These are phyloP conservation scores for Trichosporon inkin DNA, from an alignment of 1,284 basidiomycete species.

Conservation along the genomic window DNA sequence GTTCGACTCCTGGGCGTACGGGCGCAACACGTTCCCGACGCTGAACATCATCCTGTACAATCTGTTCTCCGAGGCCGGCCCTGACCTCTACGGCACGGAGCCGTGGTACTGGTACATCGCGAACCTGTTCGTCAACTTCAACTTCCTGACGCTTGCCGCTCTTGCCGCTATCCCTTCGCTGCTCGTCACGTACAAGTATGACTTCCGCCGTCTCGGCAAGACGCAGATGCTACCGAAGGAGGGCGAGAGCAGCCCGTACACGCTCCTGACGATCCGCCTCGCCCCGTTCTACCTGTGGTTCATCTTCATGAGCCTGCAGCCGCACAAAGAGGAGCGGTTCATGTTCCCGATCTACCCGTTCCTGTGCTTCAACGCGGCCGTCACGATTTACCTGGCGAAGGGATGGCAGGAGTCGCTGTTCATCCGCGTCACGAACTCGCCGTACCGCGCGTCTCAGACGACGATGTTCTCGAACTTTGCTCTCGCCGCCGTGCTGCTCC, in stretches of 20 bases:
- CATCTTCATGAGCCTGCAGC: slow-evolving; percentile 69
- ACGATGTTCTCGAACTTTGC: slow-evolving; percentile 73
- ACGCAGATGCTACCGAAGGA: slow-evolving; percentile 57
- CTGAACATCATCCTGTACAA: slow-evolving; percentile 96
- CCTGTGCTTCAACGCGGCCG: slow-evolving; percentile 89
- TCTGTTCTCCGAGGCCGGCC: slow-evolving; percentile 66
- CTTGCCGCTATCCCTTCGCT: slow-evolving; percentile 74
- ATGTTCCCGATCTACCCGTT: slow-evolving; percentile 93
- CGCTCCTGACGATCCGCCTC: slow-evolving; percentile 68
- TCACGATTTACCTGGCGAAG: slow-evolving; percentile 72
- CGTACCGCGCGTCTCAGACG: slow-evolving; percentile 76
- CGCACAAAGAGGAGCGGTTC: slow-evolving; percentile 97
- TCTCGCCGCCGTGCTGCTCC: slow-evolving; percentile 61
- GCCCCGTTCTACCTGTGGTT: slow-evolving; percentile 87
- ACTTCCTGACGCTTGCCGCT: slow-evolving; percentile 75
- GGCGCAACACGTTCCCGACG: slow-evolving; percentile 69
- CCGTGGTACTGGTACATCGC: slow-evolving; percentile 76
- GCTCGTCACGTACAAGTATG: slow-evolving; percentile 67
- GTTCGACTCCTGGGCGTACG: slow-evolving; percentile 85
- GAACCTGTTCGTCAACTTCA: slow-evolving; percentile 91
- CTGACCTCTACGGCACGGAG: slow-evolving; percentile 88
- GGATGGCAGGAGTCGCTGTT: slow-evolving; percentile 80
- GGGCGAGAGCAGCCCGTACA: slow-evolving; percentile 66
- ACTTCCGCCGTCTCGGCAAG: slow-evolving; percentile 72
- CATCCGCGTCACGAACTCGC: slow-evolving; percentile 69